A percentile compares a stretch with the other conserved stretches of the same genome.
phyloP scores from a whole-genome alignment of 805 yeast species.

The Metschnikowia lunata region DNA sequence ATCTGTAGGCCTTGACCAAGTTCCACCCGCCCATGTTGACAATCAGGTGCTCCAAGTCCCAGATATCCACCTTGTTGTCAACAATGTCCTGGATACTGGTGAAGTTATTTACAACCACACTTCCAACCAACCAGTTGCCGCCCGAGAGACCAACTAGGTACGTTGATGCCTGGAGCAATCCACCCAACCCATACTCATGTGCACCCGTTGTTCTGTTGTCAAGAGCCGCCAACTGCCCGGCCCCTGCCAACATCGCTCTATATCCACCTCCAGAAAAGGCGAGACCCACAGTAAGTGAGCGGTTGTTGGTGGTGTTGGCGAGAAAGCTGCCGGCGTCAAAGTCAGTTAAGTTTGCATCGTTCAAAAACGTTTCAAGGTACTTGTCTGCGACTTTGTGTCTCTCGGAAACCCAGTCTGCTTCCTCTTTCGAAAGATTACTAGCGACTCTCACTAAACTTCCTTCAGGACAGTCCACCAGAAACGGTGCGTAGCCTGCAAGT shows the following conservation, averaged over 20 bases:
- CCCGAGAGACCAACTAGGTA: conserved; percentile 25
- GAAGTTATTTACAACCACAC: conserved; percentile 60
- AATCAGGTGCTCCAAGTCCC: conserved; percentile 31
- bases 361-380: conserved; percentile 43
- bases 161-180: conserved; percentile 19
- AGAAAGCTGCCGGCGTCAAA: conserved; percentile 44
- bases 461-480: conserved; percentile 13
- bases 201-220: conserved; percentile 59
- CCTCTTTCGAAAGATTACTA: conserved; percentile 8
- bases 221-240: conserved; percentile 75
- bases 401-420: conserved; percentile 14
- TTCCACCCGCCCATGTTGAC: conserved; percentile 25
- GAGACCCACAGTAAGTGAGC: conserved; percentile 47
- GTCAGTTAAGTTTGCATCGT: conserved; percentile 43
- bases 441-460: conserved; percentile 14
- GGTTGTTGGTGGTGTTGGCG: conserved; percentile 27
- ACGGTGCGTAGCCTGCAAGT: conserved; percentile 19
- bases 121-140: conserved; percentile 59
- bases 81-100: conserved; percentile 42
- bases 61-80: conserved; percentile 22
- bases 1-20: conserved; percentile 12
- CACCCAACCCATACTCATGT: conserved; percentile 18
- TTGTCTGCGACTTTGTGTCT: conserved; percentile 39
- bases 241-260: conserved; percentile 83
- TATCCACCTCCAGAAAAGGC: conserved; percentile 86